Evolutionary conservation across 768 basidiomycete species (phyloP), one percentile per base, ranked within the genome.

Genomic region (Tricholoma furcatifolium): DNA sequence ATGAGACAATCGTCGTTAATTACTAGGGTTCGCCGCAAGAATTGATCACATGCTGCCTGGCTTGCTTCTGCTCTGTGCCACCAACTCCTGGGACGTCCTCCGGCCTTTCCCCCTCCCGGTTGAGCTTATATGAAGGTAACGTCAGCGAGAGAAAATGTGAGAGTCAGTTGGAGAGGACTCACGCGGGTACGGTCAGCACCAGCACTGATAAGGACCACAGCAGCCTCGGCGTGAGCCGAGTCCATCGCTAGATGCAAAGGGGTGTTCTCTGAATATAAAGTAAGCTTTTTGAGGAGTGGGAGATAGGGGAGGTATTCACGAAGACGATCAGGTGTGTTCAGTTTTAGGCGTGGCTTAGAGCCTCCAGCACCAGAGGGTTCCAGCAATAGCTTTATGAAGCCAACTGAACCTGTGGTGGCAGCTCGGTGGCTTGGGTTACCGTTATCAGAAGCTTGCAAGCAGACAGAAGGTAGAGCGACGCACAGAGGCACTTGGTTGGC

Each of bases 181-280:
- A 95, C 94, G 61, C 91, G 79, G 59, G 81, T 81, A 27, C 96
- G 85, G 76, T 98, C 96, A 7, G 95, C 95, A 17, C 96, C 96
- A 42, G 93, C 95, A 66, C 96, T 92, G 54, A 99, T 96, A 46
- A 99, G 78, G 45, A 89, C 68, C 2, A 93, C 89, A 9, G 96
- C 96, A 14, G 85, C 89, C 65, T 93, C 87, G 12, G 91, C 96
- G 65, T 98, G 91, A 15, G 87, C 96, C 49, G 91, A 93, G 62
- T 99, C 96, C 87, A 99, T 89, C 15, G 96, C 95, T 30, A 99
- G 82, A 76, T 99, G 97, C 34, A 99, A 74, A 2, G 97, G 93
- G 2, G 97, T 98, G 65, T 98, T 97, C 46, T 96, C 95, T 91
- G 63, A 48, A 34, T 24, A 44, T 30, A 49, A 14, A 24, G 43